A percentile compares a stretch with the other conserved stretches of the same genome.
Conservation (phyloP, 495 filamentous ascomycete species). For the Annulohypoxylon moriforme region DNA sequence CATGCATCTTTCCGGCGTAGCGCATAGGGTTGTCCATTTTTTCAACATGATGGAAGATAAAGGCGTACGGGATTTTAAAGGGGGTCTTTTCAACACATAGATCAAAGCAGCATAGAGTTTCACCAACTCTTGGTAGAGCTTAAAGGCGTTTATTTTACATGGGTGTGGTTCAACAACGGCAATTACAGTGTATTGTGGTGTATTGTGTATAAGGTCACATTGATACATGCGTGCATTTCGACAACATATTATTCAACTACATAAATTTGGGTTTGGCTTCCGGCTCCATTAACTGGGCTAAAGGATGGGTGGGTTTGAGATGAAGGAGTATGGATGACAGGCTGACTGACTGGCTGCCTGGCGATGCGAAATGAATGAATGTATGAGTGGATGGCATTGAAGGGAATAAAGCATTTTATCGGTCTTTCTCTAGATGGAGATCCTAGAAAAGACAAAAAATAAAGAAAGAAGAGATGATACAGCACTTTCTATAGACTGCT, state of each 20-base stretch:
- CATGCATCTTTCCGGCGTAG: conserved; percentile 26
- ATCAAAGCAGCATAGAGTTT: conserved; percentile 38
- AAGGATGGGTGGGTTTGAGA: not conserved
- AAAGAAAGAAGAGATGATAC: not conserved
- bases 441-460: not conserved
- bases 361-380: not conserved
- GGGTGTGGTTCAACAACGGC: conserved; percentile 36
- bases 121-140: conserved; percentile 34
- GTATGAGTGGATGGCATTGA: not conserved
- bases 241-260: conserved; percentile 41
- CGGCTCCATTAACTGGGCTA: conserved; percentile 41
- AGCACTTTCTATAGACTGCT: not conserved
- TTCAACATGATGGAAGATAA: conserved; percentile 47
- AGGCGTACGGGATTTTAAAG: conserved; percentile 39
- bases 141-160: conserved; percentile 24
- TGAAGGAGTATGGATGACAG: not conserved
- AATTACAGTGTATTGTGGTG: not conserved
- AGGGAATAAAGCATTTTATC: not conserved
- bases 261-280: conserved; percentile 14
- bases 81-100: conserved; percentile 34
- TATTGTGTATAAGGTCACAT: conserved; percentile 1
- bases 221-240: not conserved
- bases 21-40: conserved; percentile 41
- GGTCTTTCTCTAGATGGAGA: not conserved
- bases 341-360: no score